Percentiles rank a stretch among this genome's conserved stretches.
Evolutionary conservation across 495 filamentous ascomycete species (phyloP).

Genomic region (Cercophora samala): DNA sequence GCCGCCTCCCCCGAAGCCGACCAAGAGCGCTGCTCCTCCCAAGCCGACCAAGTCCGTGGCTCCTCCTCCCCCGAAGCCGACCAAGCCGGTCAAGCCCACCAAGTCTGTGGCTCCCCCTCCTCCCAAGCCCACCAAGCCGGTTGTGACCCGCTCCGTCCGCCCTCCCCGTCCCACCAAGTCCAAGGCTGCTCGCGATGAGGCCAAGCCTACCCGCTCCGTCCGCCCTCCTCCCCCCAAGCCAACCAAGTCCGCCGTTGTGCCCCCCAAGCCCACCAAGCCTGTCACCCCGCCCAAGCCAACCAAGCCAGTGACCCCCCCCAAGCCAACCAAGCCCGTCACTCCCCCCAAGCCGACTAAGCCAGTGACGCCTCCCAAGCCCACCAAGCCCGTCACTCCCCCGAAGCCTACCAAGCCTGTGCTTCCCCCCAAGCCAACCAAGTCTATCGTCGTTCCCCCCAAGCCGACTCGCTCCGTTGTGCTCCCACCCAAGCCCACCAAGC

Average conservation of each 20-base stretch:
- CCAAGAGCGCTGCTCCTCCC: constrained; percentile 1
- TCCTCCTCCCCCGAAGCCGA: constrained; percentile 4
- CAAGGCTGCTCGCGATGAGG: constrained; percentile 2
- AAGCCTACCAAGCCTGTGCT: background rate
- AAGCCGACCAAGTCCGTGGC: constrained; percentile 8
- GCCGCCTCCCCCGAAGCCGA: constrained; percentile 3
- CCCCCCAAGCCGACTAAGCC: constrained; percentile 7
- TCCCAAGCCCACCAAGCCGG: constrained; percentile 8
- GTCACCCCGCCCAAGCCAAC: constrained; percentile 4
- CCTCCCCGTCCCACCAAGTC: background rate
- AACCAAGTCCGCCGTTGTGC: background rate
- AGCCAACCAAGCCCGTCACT: constrained; percentile 1
- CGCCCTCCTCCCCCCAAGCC: background rate
- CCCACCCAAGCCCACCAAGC: constrained; percentile 1
- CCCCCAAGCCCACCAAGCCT: constrained; percentile 6
- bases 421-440: constrained; percentile 5
- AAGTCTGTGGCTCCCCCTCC: constrained; percentile 5
- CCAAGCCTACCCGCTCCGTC: constrained; percentile 1
- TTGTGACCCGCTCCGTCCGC: background rate
- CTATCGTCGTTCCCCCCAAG: background rate
- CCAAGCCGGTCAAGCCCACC: background rate
- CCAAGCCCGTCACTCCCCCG: background rate
- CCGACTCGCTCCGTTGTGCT: background rate
- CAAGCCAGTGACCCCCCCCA: background rate
- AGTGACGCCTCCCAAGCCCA: background rate